Evolutionary conservation across 495 filamentous ascomycete species (phyloP).

Genomic region (Cercophora sp.): DNA sequence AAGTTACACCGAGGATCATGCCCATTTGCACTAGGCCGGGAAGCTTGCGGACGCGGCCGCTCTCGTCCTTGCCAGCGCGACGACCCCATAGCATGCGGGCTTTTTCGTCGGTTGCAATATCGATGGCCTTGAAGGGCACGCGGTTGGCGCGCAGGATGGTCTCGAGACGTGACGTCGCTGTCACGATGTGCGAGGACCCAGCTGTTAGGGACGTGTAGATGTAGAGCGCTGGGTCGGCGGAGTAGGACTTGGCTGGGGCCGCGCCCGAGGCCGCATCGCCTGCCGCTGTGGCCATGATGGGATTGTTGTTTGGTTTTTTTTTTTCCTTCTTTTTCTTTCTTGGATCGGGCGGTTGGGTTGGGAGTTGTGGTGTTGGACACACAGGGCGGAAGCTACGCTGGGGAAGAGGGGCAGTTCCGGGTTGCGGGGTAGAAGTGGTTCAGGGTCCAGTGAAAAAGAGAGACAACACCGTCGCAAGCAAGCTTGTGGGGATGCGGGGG

Average conservation of each 20-base stretch:
- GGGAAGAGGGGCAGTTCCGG: neutral
- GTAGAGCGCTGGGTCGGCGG: constrained; percentile 76
- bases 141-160: constrained; percentile 95
- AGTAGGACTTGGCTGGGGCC: constrained; percentile 46
- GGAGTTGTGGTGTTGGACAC: too few species aligned
- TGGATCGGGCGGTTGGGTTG: too few species aligned
- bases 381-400: neutral
- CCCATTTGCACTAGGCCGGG: constrained; percentile 88
- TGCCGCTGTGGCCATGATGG: constrained; percentile 46
- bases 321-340: neutral
- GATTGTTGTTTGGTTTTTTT: neutral
- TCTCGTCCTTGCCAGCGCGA: constrained; percentile 58
- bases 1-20: constrained; percentile 76
- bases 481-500: too few species aligned
- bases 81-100: constrained; percentile 89
- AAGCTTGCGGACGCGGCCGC: constrained; percentile 69
- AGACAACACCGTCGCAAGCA: too few species aligned
- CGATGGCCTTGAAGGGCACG: constrained; percentile 86
- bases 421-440: neutral
- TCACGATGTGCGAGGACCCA: constrained; percentile 93
- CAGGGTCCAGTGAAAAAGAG: too few species aligned
- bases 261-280: constrained; percentile 20
- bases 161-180: constrained; percentile 89
- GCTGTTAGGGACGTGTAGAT: constrained; percentile 94
- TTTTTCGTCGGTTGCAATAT: constrained; percentile 87